Percentiles rank a stretch among this genome's conserved stretches.
Conservation (phyloP, 805 yeast genomes). For the Grigorovia yakushimaensis region DNA sequence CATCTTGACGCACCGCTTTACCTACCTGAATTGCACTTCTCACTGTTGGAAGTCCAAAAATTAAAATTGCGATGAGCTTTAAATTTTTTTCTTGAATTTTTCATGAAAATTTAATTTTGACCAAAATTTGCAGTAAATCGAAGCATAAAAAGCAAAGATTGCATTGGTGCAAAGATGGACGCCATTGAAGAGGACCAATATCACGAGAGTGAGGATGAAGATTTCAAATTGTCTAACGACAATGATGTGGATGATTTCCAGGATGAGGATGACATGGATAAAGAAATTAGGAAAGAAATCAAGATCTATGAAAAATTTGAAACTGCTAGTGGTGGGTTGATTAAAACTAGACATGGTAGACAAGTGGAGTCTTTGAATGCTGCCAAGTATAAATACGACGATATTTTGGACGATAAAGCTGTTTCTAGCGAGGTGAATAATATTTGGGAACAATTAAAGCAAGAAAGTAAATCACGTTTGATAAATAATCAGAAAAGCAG, state of each 20-base stretch:
- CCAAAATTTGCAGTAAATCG: too few relatives aligned
- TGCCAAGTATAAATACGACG: slow-evolving; percentile 26
- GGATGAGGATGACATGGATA: slow-evolving; percentile 25
- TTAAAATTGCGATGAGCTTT: slow-evolving; percentile 3
- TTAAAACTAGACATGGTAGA: slow-evolving; percentile 61
- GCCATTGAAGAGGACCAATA: slow-evolving; percentile 21
- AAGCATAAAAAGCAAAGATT: neutral
- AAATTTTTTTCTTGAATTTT: neutral
- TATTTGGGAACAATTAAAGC: slow-evolving; percentile 47
- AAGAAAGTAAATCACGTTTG: slow-evolving; percentile 22
- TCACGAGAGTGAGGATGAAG: slow-evolving; percentile 25
- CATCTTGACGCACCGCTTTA: too few relatives aligned
- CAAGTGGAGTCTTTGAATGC: slow-evolving; percentile 31
- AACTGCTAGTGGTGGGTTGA: slow-evolving; percentile 49
- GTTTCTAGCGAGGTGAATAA: slow-evolving; percentile 38
- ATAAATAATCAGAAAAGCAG: slow-evolving; percentile 11
- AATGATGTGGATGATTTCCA: slow-evolving; percentile 30
- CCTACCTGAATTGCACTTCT: too few relatives aligned
- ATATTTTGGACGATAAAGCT: slow-evolving; percentile 15
- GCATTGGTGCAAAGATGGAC: neutral
- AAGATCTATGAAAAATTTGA: slow-evolving; percentile 42
- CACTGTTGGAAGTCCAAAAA: too few relatives aligned
- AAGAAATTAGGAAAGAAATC: slow-evolving; percentile 24
- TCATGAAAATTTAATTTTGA: neutral
- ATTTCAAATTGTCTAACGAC: slow-evolving; percentile 30